A percentile compares a stretch with the other conserved stretches of the same genome.
Evolutionary conservation across 352 stramenopile genomes (phyloP).

Genomic region (Stramenopiles sp.): DNA sequence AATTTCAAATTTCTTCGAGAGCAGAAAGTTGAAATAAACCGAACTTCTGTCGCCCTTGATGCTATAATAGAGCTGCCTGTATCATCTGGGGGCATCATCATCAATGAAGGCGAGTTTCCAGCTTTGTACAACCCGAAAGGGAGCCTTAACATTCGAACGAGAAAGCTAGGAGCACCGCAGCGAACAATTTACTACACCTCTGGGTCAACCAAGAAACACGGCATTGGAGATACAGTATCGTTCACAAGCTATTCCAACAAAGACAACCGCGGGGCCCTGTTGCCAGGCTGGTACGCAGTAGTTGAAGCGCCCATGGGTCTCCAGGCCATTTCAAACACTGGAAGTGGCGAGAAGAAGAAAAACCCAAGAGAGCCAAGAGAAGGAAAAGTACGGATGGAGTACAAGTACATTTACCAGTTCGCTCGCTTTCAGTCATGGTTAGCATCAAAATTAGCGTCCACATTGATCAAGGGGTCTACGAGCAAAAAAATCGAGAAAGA

Average conservation of each 20-base stretch:
- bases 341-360: neutral
- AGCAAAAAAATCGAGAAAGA: neutral
- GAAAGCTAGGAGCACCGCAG: neutral
- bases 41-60: neutral
- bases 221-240: neutral
- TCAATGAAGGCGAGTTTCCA: neutral
- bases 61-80: neutral
- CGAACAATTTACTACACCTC: conserved; percentile 8
- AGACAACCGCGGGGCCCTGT: neutral
- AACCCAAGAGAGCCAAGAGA: neutral
- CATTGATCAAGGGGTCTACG: neutral
- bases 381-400: neutral
- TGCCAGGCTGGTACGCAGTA: neutral
- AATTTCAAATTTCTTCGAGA: neutral
- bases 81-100: neutral
- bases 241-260: conserved; percentile 5
- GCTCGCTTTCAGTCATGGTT: neutral
- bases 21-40: neutral
- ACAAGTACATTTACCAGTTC: neutral
- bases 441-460: neutral
- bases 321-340: neutral
- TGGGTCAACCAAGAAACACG: neutral
- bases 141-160: neutral
- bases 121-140: conserved; percentile 2
- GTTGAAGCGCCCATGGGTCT: neutral